Base-by-base conservation (phyloP, 106 monocot species). In the Apostasia ramifera region DNA sequence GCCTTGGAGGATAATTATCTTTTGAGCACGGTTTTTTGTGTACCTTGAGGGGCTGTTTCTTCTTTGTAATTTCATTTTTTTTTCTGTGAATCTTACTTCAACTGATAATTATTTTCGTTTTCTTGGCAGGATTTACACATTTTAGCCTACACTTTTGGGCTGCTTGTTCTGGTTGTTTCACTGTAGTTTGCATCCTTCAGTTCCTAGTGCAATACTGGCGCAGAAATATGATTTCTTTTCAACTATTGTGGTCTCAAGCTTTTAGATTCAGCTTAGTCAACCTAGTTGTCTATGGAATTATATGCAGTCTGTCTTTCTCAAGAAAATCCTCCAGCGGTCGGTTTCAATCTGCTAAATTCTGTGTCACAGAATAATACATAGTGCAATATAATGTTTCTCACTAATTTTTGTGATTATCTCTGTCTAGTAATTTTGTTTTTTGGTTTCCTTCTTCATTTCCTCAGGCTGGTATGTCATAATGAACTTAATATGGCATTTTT, bases 81-180 rank as follows among this genome's bases (percentile, higher is more conserved):
- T 26, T 26, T 26, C 26, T 26, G 26, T 26, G 26, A 26, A 26
- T 26, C 26, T 26, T 26, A 6, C 2, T 5, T 67, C 14, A 14
- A 66, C 55, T 70, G 15, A 53, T 8, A 75, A 40, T 57, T 43
- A 2, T 67, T 55, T 45, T 43, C 73, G 66, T 76, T 77, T 26
- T 47, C 55, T 78, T 47, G 8, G 52, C 84, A 92, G 97, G 89
- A 61, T 37, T 80, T 61, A 55, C 70, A 51, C 73, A 81, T 70
- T 66, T 81, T 57, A 70, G 73, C 41, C 59, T 87, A 73, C 90
- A 87, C 68, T 98, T 83, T 73, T 98, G 98, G 98, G 76, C 79
- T 44, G 82, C 59, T 1, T 83, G 81, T 47, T 68, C 82, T n/a
- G 71, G 90, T 77, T 90, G 90, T 74, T 77, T 87, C 69, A 75